Percentiles rank a stretch among this genome's conserved stretches.
These are phyloP conservation scores for Hortiboletus campestris DNA, from an alignment of 768 basidiomycete genomes.

Conservation along the genomic window DNA sequence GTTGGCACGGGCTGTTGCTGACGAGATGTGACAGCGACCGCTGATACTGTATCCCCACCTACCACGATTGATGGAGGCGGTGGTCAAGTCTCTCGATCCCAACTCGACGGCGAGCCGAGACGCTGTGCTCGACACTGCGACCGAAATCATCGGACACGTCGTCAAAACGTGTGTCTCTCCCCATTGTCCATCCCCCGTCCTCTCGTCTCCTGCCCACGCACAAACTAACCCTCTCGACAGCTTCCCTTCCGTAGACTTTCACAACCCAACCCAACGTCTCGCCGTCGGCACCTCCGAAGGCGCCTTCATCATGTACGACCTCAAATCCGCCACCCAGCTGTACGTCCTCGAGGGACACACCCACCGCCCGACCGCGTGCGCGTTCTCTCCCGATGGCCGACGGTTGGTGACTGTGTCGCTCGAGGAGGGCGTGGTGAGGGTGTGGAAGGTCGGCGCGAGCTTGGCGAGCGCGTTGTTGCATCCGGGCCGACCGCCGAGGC, in stretches of 20 bases:
- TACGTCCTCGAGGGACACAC: constrained; percentile 94
- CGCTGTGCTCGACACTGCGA: constrained; percentile 85
- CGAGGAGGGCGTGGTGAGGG: constrained; percentile 78
- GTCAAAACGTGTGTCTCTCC: constrained; percentile 71
- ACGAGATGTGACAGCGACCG: constrained; percentile 56
- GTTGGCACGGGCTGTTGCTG: not conserved
- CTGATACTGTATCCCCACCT: constrained; percentile 80
- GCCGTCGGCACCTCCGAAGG: constrained; percentile 95
- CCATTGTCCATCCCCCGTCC: not conserved
- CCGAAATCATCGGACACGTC: constrained; percentile 92
- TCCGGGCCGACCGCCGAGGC: constrained; percentile 87
- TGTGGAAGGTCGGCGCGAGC: constrained; percentile 95
- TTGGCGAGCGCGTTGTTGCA: constrained; percentile 81
- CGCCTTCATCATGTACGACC: constrained; percentile 92
- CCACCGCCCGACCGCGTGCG: constrained; percentile 75
- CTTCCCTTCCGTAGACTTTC: constrained; percentile 93
- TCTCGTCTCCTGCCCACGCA: not conserved
- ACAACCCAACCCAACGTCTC: constrained; percentile 80
- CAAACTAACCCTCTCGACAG: constrained; percentile 36
- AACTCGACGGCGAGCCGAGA: constrained; percentile 75
- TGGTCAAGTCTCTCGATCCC: constrained; percentile 95
- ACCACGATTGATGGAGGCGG: constrained; percentile 86
- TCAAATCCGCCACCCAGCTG: constrained; percentile 91
- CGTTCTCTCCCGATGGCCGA: constrained; percentile 92
- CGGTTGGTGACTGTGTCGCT: constrained; percentile 85